phyloP scores from a whole-genome alignment of 1,139 yeast species.

The Lodderomyces jiufengensis region DNA sequence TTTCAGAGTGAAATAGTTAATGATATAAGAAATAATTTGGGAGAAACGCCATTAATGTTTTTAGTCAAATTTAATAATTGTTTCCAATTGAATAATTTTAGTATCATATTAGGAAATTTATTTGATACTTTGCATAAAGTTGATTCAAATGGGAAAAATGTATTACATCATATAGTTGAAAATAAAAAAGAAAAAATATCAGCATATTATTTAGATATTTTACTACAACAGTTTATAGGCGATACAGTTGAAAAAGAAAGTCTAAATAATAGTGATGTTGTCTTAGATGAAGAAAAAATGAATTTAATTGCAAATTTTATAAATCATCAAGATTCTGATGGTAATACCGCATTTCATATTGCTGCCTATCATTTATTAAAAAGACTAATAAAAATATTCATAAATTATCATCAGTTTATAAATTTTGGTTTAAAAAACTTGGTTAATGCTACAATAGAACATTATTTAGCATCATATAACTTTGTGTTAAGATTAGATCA shows the following conservation, averaged over 20 bases:
- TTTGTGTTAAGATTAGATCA: slow-evolving; percentile 27
- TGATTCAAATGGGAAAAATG: slow-evolving; percentile 69
- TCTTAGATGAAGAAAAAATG: slow-evolving; percentile 15
- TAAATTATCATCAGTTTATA: slow-evolving; percentile 69
- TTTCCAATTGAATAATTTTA: slow-evolving; percentile 71
- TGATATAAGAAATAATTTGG: slow-evolving; percentile 58
- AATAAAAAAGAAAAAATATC: slow-evolving; percentile 67
- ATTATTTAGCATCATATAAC: slow-evolving; percentile 48
- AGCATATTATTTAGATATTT: slow-evolving; percentile 73
- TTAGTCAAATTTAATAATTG: slow-evolving; percentile 88
- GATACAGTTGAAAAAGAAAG: slow-evolving; percentile 15
- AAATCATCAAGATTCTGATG: slow-evolving; percentile 76
- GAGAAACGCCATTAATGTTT: slow-evolving; percentile 88
- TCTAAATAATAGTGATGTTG: slow-evolving; percentile 11
- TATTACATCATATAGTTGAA: slow-evolving; percentile 67
- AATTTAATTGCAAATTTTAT: slow-evolving; percentile 60
- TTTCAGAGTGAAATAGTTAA: slow-evolving; percentile 50
- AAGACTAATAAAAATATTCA: slow-evolving; percentile 67
- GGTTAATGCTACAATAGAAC: slow-evolving; percentile 72
- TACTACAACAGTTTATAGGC: slow-evolving; percentile 56
- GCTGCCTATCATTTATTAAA: slow-evolving; percentile 74
- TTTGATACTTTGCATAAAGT: slow-evolving; percentile 73
- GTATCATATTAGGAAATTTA: slow-evolving; percentile 63
- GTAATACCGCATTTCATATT: slow-evolving; percentile 85
- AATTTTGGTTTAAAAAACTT: slow-evolving; percentile 61